Evolutionary conservation across 192 early-diverging fungal genomes (phyloP).

Genomic region (Phycomyces nitens): DNA sequence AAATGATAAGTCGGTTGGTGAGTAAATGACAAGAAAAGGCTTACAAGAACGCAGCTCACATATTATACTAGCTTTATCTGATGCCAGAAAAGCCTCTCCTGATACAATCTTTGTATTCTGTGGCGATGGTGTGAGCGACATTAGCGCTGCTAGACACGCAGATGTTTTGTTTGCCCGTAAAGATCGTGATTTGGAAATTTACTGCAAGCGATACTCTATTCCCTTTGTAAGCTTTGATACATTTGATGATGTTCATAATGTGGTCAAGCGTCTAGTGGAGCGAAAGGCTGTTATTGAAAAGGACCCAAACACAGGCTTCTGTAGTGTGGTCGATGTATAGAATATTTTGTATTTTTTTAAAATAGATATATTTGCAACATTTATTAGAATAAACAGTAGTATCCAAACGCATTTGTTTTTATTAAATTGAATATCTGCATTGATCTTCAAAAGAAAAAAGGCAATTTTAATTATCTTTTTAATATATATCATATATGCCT

Average conservation of each 20-base stretch:
- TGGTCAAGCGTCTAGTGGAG: conserved; percentile 23
- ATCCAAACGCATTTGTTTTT: too few species aligned
- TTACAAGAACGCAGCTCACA: not conserved
- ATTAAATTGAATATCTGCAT: too few species aligned
- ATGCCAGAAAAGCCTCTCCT: conserved; percentile 22
- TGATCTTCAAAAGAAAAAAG: not conserved
- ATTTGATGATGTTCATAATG: conserved; percentile 44
- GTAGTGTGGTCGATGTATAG: conserved; percentile 13
- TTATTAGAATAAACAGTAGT: not conserved
- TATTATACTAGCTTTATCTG: conserved; percentile 18
- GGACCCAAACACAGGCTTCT: conserved; percentile 29
- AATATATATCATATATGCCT: too few species aligned
- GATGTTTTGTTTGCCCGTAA: conserved; percentile 72
- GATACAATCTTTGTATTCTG: conserved; percentile 61
- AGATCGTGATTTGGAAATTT: conserved; percentile 66
- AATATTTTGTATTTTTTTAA: not conserved
- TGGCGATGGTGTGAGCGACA: conserved; percentile 77
- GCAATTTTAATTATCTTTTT: too few species aligned
- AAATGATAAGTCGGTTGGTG: conserved; percentile 61
- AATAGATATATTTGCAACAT: not conserved
- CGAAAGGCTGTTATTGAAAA: conserved; percentile 18
- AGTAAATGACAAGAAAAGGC: not conserved
- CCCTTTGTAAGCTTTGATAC: conserved; percentile 53
- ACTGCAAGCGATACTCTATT: conserved; percentile 58
- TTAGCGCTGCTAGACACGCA: conserved; percentile 71